These are phyloP conservation scores for Gorgonomyces haynaldii DNA, from an alignment of 192 early-diverging fungal species.

Conservation along the genomic window DNA sequence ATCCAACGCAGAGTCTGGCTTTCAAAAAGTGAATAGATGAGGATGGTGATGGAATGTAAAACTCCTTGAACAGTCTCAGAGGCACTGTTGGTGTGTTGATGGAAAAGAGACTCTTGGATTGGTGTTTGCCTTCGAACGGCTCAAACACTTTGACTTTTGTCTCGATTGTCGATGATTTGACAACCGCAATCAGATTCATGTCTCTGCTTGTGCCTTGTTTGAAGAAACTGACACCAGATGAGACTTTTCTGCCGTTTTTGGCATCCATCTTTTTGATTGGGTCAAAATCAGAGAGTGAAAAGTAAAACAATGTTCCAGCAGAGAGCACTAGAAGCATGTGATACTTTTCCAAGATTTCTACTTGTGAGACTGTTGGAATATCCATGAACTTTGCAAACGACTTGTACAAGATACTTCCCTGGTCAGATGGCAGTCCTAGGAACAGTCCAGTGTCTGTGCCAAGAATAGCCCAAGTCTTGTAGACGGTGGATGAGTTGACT, in stretches of 20 bases:
- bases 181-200: slow-evolving; percentile 51
- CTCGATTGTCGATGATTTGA: slow-evolving; percentile 58
- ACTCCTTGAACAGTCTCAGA: too few species aligned
- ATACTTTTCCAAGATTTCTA: slow-evolving; percentile 71
- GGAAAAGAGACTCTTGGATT: slow-evolving; percentile 45
- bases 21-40: slow-evolving; percentile 75
- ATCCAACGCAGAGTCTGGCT: slow-evolving; percentile 81
- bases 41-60: slow-evolving; percentile 85
- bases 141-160: slow-evolving; percentile 71
- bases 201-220: slow-evolving; percentile 50
- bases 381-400: slow-evolving; percentile 39
- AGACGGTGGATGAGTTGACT: slow-evolving; percentile 43
- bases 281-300: too few species aligned
- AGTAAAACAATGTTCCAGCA: too few species aligned
- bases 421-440: slow-evolving; percentile 42
- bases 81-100: too few species aligned
- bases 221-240: slow-evolving; percentile 58
- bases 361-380: slow-evolving; percentile 69
- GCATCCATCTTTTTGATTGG: too few species aligned
- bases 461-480: slow-evolving; percentile 54
- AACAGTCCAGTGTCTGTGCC: slow-evolving; percentile 83
- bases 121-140: slow-evolving; percentile 38
- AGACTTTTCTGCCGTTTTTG: slow-evolving; percentile 41
- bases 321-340: slow-evolving; percentile 71
- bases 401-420: neutral